A percentile compares a stretch with the other conserved stretches of the same genome.
These are phyloP conservation scores for Erigeron canadensis DNA, from an alignment of 129 eudicot species.

Conservation along the genomic window DNA sequence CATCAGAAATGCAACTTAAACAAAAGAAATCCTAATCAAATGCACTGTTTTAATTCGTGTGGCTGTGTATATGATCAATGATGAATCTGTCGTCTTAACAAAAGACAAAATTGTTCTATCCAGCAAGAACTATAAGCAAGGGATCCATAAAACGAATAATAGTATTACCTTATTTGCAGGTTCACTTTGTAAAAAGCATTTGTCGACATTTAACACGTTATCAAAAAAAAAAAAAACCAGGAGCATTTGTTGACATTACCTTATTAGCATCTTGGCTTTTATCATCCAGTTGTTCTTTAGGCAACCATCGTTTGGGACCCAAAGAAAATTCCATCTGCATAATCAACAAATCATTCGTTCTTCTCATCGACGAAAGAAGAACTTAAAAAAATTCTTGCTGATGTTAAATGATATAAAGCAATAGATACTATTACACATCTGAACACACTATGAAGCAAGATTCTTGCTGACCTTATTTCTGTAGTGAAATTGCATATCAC, in stretches of 20 bases:
- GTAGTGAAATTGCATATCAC: slow-evolving; percentile 87
- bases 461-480: slow-evolving; percentile 76
- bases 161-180: slow-evolving; percentile 79
- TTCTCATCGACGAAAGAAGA: background rate
- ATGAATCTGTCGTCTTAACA: background rate
- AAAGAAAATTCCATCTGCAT: slow-evolving; percentile 96
- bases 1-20: slow-evolving; percentile 54
- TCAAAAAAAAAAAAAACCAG: slow-evolving; percentile 97
- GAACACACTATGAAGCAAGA: background rate
- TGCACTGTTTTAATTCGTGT: background rate
- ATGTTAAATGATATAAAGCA: background rate
- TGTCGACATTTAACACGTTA: slow-evolving; percentile 76
- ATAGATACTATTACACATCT: background rate
- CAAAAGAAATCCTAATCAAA: slow-evolving; percentile 17
- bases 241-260: slow-evolving; percentile 81
- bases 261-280: slow-evolving; percentile 39
- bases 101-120: background rate
- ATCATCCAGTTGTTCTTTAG: slow-evolving; percentile 52
- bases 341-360: slow-evolving; percentile 12
- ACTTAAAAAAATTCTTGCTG: slow-evolving; percentile 5
- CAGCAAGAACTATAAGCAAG: background rate
- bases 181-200: slow-evolving; percentile 86
- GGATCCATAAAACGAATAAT: slow-evolving; percentile 8
- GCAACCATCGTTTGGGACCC: slow-evolving; percentile 77
- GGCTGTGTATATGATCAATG: too few species aligned